Conservation (phyloP, 768 basidiomycete species). For the Boletus pseudo-olivaceus region DNA sequence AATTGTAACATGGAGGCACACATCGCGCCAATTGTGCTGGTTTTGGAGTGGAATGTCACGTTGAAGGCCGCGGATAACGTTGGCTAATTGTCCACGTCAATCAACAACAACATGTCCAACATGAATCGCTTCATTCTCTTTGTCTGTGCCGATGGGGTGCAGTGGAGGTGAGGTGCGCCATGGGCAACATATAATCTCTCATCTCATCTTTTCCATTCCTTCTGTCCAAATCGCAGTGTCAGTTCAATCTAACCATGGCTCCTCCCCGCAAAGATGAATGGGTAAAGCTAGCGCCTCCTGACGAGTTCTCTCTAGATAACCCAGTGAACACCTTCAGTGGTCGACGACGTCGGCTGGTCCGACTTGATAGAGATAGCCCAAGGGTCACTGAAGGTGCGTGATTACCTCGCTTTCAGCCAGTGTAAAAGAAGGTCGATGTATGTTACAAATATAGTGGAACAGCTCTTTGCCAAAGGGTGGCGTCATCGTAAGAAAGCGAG, state of each 20-base stretch:
- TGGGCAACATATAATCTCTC: constrained; percentile 20
- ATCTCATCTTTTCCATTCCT: background rate
- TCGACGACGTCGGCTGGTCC: constrained; percentile 41
- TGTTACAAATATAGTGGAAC: constrained; percentile 39
- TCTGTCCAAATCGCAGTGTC: background rate
- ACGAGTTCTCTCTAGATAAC: constrained; percentile 39
- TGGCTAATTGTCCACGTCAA: constrained; percentile 22
- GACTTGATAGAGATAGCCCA: constrained; percentile 35
- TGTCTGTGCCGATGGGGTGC: constrained; percentile 20
- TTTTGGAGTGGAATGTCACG: background rate
- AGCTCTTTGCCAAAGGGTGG: constrained; percentile 52
- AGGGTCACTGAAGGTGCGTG: constrained; percentile 41
- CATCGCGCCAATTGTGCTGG: constrained; percentile 10
- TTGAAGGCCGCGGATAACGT: constrained; percentile 7
- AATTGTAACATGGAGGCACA: constrained; percentile 5
- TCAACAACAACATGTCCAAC: constrained; percentile 9
- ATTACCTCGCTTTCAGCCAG: background rate
- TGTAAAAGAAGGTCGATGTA: background rate
- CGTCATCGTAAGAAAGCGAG: constrained; percentile 49
- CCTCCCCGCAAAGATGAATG: constrained; percentile 22
- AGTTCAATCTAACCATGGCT: constrained; percentile 16
- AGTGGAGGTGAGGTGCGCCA: constrained; percentile 21
- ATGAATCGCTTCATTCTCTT: constrained; percentile 2
- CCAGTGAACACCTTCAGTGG: constrained; percentile 37
- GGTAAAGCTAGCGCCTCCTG: constrained; percentile 28